Percentiles rank a stretch among this genome's conserved stretches.
Evolutionary conservation across 805 yeast species (phyloP).

Genomic region (Pichia kluyveri): DNA sequence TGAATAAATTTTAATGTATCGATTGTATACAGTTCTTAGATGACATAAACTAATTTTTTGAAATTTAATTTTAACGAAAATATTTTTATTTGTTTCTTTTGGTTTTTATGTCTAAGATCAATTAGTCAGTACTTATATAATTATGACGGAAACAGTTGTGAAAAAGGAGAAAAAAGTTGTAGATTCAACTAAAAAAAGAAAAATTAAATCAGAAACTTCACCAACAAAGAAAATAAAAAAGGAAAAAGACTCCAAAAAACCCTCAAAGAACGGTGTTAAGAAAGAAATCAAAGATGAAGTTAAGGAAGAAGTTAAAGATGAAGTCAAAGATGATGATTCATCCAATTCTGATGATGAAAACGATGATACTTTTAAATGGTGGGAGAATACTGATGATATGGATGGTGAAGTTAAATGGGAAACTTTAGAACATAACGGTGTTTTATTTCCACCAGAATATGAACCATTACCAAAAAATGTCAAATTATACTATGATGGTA

Average conservation of each 20-base stretch:
- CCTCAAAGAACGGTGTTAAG: neutral
- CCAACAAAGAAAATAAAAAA: neutral
- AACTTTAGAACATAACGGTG: slow-evolving; percentile 81
- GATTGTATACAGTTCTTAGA: no score
- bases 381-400: slow-evolving; percentile 69
- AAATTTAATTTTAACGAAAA: no score
- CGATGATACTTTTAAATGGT: slow-evolving; percentile 66
- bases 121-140: neutral
- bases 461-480: slow-evolving; percentile 76
- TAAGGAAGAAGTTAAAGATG: neutral
- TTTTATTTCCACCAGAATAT: slow-evolving; percentile 86
- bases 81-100: neutral
- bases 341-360: slow-evolving; percentile 21
- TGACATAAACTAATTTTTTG: neutral
- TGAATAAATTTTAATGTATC: no score
- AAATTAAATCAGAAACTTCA: neutral
- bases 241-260: neutral
- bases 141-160: neutral
- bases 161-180: neutral
- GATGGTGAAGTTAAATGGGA: slow-evolving; percentile 83
- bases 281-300: neutral
- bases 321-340: slow-evolving; percentile 8
- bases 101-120: no score
- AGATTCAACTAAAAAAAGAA: neutral
- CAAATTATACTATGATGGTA: slow-evolving; percentile 66